These are phyloP conservation scores for Filobasidium uniguttulatum DNA, from an alignment of 1,284 basidiomycete genomes.

Conservation along the genomic window DNA sequence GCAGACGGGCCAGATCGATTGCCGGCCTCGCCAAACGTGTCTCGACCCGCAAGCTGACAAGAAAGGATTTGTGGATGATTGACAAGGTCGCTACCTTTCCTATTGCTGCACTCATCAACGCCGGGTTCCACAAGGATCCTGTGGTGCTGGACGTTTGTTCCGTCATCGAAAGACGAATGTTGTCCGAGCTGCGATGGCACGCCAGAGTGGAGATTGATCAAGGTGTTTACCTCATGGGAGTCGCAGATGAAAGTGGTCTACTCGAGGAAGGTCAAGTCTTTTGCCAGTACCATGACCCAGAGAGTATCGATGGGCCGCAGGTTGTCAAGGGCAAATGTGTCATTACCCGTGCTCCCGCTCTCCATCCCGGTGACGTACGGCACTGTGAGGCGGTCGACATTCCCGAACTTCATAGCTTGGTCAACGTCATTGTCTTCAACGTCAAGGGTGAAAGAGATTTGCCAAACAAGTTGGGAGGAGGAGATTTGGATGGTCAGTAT, in stretches of 20 bases:
- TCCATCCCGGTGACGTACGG: constrained; percentile 31
- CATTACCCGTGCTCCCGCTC: constrained; percentile 34
- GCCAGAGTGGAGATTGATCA: constrained; percentile 26
- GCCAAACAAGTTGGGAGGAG: constrained; percentile 35
- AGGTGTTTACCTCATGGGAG: constrained; percentile 33
- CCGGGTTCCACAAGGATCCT: constrained; percentile 29
- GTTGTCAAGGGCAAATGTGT: constrained; percentile 27
- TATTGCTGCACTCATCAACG: constrained; percentile 23
- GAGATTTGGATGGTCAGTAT: constrained; percentile 34
- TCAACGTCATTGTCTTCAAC: constrained; percentile 36
- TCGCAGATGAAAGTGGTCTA: constrained; percentile 30
- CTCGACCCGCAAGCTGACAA: background rate
- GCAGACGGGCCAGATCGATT: constrained; percentile 22
- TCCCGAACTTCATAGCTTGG: constrained; percentile 28
- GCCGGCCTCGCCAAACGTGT: constrained; percentile 24
- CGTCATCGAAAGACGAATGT: constrained; percentile 28
- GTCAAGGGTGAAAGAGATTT: constrained; percentile 28
- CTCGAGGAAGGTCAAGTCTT: constrained; percentile 33
- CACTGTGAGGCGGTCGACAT: constrained; percentile 27
- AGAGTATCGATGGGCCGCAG: constrained; percentile 16
- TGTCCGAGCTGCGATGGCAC: constrained; percentile 37
- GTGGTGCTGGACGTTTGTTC: constrained; percentile 28
- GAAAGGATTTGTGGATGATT: constrained; percentile 3
- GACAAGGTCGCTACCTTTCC: background rate
- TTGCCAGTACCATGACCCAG: constrained; percentile 31